A percentile compares a stretch with the other conserved stretches of the same genome.
phyloP scores from a whole-genome alignment of 768 basidiomycete genomes.

The Pleurotus eryngii region DNA sequence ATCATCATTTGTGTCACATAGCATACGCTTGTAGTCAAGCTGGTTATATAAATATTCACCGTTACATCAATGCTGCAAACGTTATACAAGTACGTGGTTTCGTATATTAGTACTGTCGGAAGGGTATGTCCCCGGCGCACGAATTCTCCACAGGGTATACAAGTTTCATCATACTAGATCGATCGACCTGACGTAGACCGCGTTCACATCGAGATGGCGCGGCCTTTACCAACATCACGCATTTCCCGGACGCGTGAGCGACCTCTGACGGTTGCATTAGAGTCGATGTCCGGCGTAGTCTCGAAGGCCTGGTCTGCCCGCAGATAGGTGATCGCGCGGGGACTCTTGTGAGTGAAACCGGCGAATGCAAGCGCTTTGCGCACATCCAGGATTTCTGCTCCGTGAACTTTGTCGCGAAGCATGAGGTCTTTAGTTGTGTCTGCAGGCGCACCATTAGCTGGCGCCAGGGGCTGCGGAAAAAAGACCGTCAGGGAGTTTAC shows the following conservation, averaged over 20 bases:
- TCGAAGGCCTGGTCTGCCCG: conserved; percentile 74
- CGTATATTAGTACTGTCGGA: not conserved
- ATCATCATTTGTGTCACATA: no score
- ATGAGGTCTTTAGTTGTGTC: conserved; percentile 90
- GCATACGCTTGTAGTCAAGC: no score
- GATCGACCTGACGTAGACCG: conserved; percentile 15
- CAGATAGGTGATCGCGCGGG: conserved; percentile 73
- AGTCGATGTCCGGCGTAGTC: conserved; percentile 47
- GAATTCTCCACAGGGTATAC: conserved; percentile 5
- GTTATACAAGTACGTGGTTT: not conserved
- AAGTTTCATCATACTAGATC: conserved; percentile 11
- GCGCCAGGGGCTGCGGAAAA: conserved; percentile 70
- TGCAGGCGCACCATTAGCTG: conserved; percentile 79
- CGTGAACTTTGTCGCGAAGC: conserved; percentile 80
- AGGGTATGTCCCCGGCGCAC: not conserved
- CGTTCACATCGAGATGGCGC: conserved; percentile 80
- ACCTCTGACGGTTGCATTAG: conserved; percentile 54
- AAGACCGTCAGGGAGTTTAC: conserved; percentile 22
- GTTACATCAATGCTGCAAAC: no score
- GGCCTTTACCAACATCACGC: conserved; percentile 64
- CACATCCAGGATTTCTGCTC: conserved; percentile 81
- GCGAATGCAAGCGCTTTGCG: conserved; percentile 91
- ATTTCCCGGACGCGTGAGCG: conserved; percentile 60
- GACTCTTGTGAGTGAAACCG: conserved; percentile 89
- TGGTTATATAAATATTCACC: no score